These are phyloP conservation scores for Xerocomus spinulosus DNA, from an alignment of 768 basidiomycete species.

Conservation along the genomic window DNA sequence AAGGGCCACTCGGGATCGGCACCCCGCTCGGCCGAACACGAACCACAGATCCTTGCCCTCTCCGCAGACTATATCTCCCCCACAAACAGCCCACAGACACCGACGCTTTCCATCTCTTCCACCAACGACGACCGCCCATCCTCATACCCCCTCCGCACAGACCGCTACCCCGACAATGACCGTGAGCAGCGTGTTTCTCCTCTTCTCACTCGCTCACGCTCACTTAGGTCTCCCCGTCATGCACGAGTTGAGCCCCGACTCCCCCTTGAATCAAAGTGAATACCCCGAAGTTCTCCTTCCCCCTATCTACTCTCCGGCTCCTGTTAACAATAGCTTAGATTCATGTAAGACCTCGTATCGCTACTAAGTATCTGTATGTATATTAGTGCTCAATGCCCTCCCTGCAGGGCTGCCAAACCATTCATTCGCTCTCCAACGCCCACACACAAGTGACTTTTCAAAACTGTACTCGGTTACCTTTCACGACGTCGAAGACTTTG, in stretches of 20 bases:
- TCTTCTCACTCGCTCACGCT: background rate
- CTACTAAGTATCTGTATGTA: conserved; percentile 66
- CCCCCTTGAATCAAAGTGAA: conserved; percentile 29
- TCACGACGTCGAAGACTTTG: conserved; percentile 12
- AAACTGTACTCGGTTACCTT: conserved; percentile 10
- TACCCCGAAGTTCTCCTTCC: conserved; percentile 30
- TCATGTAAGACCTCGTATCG: conserved; percentile 72
- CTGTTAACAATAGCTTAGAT: conserved; percentile 53
- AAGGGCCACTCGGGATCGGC: conserved; percentile 79
- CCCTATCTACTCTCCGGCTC: conserved; percentile 28
- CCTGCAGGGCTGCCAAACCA: conserved; percentile 45
- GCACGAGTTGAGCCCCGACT: conserved; percentile 32
- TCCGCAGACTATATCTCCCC: conserved; percentile 43
- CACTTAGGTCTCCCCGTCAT: conserved; percentile 27
- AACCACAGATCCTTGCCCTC: conserved; percentile 48
- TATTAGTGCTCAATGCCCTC: conserved; percentile 59
- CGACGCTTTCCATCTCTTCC: conserved; percentile 43
- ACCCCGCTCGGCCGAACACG: conserved; percentile 52
- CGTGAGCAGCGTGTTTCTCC: conserved; percentile 14
- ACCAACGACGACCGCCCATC: conserved; percentile 36
- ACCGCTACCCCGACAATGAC: conserved; percentile 28
- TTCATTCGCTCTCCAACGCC: conserved; percentile 24
- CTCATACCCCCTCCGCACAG: conserved; percentile 30
- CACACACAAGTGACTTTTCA: conserved; percentile 29
- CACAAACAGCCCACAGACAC: conserved; percentile 40